Evolutionary conservation across 176 grass and related monocot genomes (phyloP), one percentile per base, ranked within the genome.

Genomic region (Rhynchospora tenuis): DNA sequence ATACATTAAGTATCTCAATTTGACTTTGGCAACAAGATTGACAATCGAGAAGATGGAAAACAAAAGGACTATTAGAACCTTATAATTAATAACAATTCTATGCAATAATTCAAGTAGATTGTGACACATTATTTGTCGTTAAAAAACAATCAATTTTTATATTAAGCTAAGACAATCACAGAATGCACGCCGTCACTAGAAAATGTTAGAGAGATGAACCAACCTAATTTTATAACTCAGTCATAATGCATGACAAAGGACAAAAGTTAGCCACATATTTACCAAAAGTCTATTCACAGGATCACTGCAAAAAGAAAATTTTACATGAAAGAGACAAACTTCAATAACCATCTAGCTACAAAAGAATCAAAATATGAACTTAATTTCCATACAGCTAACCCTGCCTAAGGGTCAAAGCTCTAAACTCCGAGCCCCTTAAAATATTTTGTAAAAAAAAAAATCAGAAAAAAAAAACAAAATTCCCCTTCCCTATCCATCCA

Each of bases 321-420:
- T 22, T n/a, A 76, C 48, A 51, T 8, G 43, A 50, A 50, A 43
- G 28, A 50, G 2, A 68, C 8, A 63, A 82, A 66, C 27, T 16
- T 71, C 17, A 56, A 54, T 24, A 31, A 42, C 45, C 81, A 52
- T 69, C 14, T 74, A 76, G 24, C 55, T 84, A 58, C 3, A 84
- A 84, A 84, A 84, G 82, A 84, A 84, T 75, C 22, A 84, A 84
- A 44, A 59, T 84, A 84, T 84, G 64, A 75, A 75, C 50, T 84
- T 26, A 61, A 84, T 84, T 84, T 73, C 48, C 47, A 57, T 9
- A 17, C 23, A 52, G 23, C 22, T 54, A 76, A 24, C 50, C 33
- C 33, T 38, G 33, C 33, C 33, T 29, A 55, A 76, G 47, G 47
- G 73, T 76, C 24, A 28, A 76, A 76, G 73, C 73, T 55, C 73